Evolutionary conservation across 1,139 yeast genomes (phyloP).

Genomic region (Suhomyces anneliseae): DNA sequence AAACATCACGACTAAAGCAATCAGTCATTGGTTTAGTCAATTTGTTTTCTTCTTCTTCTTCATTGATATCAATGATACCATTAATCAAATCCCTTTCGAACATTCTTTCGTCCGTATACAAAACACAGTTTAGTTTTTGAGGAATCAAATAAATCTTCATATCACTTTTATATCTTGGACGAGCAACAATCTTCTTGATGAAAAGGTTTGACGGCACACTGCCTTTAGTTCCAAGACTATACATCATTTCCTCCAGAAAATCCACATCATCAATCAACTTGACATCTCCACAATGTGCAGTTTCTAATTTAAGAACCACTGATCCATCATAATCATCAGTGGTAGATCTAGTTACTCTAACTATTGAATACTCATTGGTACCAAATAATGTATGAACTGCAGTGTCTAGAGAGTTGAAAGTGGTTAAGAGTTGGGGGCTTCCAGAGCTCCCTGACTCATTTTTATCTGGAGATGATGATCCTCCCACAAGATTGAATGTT

Average conservation of each 20-base stretch:
- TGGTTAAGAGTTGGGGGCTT: constrained; percentile 20
- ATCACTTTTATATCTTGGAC: constrained; percentile 53
- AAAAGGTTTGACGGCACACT: constrained; percentile 49
- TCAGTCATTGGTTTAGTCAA: constrained; percentile 6
- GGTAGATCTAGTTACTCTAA: constrained; percentile 56
- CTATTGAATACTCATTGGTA: constrained; percentile 40
- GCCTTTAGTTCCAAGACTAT: constrained; percentile 38
- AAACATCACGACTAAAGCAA: constrained; percentile 11
- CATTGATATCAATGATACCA: constrained; percentile 40
- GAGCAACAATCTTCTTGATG: constrained; percentile 45
- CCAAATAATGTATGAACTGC: constrained; percentile 48
- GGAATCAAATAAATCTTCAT: constrained; percentile 47
- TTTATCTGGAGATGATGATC: constrained; percentile 4
- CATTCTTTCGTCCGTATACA: constrained; percentile 52
- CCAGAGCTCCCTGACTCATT: background rate
- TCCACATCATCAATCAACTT: constrained; percentile 50
- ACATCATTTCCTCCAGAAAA: constrained; percentile 41
- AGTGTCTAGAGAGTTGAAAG: constrained; percentile 47
- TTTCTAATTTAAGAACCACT: constrained; percentile 50
- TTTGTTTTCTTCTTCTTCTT: constrained; percentile 2
- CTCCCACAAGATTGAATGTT: constrained; percentile 21
- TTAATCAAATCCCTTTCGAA: constrained; percentile 52
- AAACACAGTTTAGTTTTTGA: constrained; percentile 28
- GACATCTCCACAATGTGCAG: constrained; percentile 54
- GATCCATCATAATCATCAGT: constrained; percentile 53